Evolutionary conservation across 176 grass and related monocot species (phyloP), one percentile per base, ranked within the genome.

Genomic region (Tillandsia leiboldiana): DNA sequence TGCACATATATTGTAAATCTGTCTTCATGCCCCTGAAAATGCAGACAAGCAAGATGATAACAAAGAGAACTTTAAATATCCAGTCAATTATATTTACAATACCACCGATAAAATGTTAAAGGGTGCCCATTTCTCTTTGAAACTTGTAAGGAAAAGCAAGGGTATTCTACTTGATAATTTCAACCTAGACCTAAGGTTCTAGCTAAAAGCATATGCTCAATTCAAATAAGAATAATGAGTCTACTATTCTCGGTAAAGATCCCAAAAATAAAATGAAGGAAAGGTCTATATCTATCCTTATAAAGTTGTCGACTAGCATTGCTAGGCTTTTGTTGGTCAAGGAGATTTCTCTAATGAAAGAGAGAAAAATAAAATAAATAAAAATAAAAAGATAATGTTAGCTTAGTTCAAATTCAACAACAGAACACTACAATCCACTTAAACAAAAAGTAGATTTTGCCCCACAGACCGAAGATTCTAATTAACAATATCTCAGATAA

Each of bases 1-100:
- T 99, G 95, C 33, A 94, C 78, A 17, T 99, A 99, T 72, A 99
- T 80, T 68, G 90, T 90, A 75, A 87, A 99, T 82, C 90, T 82
- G 75, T 70, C 95, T 90, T 99, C 95, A 84, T 99, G 90, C 1
- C 95, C 95, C 95, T 99, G 76, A 50, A 75, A 51, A 53, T 67
- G 73, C 10, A 80, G 24, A 17, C 58, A 72, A 58, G 24, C 18
- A 73, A 72, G 22, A 61, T 17, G 17, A 18, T 18, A 61, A 61
- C 22, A 20, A 61, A 18, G 56, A 59, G 13, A 61, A 20, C 9
- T 9, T 23, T 15, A 9, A 61, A 14, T 9, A 15, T 59, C 14
- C 3, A 14, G 18, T 14, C 15, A 20, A 58, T 58, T 13, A 20
- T 58, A 33, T 33, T 33, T 58, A n/a, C 54, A 58, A 58, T n/a